These are phyloP conservation scores for Colletotrichum sp. DNA, from an alignment of 2,329 filamentous ascomycete genomes.

Conservation along the genomic window DNA sequence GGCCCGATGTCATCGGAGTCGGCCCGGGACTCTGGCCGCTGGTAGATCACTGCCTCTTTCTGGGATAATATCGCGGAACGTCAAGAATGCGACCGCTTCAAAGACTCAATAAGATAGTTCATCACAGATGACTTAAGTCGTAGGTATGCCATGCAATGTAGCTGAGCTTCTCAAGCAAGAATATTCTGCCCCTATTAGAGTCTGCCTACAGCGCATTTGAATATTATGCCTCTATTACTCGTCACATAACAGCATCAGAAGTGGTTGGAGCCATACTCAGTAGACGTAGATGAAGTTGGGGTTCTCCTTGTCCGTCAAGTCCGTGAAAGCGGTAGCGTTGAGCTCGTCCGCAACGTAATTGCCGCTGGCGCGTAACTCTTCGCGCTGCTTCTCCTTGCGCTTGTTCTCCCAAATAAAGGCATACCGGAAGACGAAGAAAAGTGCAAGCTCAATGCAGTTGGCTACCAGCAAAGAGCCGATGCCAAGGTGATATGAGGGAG, in stretches of 20 bases:
- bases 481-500: slow-evolving; percentile 43
- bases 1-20: not conserved
- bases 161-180: not conserved
- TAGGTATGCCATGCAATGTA: not conserved
- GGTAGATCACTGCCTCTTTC: not conserved
- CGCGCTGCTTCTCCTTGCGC: slow-evolving; percentile 38
- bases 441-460: slow-evolving; percentile 40
- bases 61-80: not conserved
- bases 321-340: slow-evolving; percentile 43
- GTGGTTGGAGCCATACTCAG: slow-evolving; percentile 15
- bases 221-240: not conserved
- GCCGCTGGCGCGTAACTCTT: slow-evolving; percentile 30
- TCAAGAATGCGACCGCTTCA: not conserved
- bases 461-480: slow-evolving; percentile 47
- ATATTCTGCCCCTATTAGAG: not conserved
- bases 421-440: slow-evolving; percentile 43
- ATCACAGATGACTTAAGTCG: not conserved
- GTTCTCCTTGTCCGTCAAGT: slow-evolving; percentile 48
- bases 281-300: slow-evolving; percentile 46
- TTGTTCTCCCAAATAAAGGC: slow-evolving; percentile 44
- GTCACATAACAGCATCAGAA: not conserved
- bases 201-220: not conserved
- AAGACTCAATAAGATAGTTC: not conserved
- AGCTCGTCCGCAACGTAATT: slow-evolving; percentile 29
- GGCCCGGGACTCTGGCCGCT: not conserved